Conservation (phyloP, 2,329 filamentous ascomycete genomes). For the Colletotrichum echinochloae region DNA sequence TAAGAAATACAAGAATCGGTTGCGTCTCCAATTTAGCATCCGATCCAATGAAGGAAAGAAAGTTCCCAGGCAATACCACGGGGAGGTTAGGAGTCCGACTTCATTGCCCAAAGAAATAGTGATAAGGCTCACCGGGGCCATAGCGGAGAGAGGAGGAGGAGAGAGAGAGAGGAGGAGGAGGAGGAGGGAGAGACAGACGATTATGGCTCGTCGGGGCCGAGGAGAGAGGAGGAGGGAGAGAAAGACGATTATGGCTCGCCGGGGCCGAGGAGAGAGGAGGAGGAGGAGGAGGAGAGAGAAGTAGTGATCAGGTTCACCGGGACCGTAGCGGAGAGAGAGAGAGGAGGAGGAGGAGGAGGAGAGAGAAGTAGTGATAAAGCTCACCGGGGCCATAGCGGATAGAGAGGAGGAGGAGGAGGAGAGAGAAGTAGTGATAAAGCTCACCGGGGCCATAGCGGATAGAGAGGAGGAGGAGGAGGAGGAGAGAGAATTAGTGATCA, state of each 20-base stretch:
- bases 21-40: conserved; percentile 30
- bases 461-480: too few species aligned
- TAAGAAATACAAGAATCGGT: too few species aligned
- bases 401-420: too few species aligned
- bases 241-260: background rate
- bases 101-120: conserved; percentile 28
- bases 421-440: too few species aligned
- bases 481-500: too few species aligned
- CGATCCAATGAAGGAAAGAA: conserved; percentile 16
- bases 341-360: too few species aligned
- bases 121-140: conserved; percentile 28
- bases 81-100: conserved; percentile 37
- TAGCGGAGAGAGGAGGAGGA: background rate
- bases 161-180: too few species aligned
- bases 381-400: too few species aligned
- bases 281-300: background rate
- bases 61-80: conserved; percentile 37
- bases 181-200: background rate
- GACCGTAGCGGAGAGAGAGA: background rate
- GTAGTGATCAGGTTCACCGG: conserved; percentile 4
- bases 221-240: conserved; percentile 10
- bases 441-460: too few species aligned
- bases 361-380: too few species aligned
- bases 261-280: background rate
- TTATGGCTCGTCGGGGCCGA: background rate